phyloP scores from a whole-genome alignment of 805 yeast species.

The Kodamaea laetipori region DNA sequence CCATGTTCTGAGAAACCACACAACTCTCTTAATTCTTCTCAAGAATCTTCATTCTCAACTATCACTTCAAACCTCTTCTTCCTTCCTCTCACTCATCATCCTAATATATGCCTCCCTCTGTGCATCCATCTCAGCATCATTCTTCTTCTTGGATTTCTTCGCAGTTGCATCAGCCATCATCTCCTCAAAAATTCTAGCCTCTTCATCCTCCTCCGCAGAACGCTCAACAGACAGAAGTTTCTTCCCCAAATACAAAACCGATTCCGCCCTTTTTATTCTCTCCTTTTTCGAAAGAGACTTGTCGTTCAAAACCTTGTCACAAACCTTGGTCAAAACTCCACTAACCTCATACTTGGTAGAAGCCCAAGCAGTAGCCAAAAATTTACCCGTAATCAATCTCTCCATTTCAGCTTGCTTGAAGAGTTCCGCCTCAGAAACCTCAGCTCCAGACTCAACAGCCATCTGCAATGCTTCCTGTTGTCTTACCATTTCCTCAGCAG shows the following conservation, averaged over 20 bases:
- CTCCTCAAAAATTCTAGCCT: conserved; percentile 88
- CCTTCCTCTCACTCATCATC: not conserved
- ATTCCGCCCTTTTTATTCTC: conserved; percentile 77
- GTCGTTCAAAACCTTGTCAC: conserved; percentile 55
- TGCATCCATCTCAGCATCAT: conserved; percentile 2
- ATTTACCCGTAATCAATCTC: conserved; percentile 79
- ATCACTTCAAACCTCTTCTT: no score
- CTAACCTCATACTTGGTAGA: conserved; percentile 88
- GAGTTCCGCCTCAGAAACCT: conserved; percentile 36
- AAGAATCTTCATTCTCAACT: no score
- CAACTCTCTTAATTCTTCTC: no score
- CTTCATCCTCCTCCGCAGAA: conserved; percentile 88
- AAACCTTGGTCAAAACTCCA: conserved; percentile 77
- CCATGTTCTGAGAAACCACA: no score
- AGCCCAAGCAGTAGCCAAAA: conserved; percentile 93
- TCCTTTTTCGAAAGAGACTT: conserved; percentile 59
- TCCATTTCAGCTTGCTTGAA: conserved; percentile 68
- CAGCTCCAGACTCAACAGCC: conserved; percentile 30
- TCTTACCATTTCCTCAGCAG: conserved; percentile 66
- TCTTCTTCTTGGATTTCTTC: conserved; percentile 43
- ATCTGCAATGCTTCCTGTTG: conserved; percentile 55
- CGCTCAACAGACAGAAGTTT: conserved; percentile 68
- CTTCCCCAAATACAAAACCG: conserved; percentile 69
- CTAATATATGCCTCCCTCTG: conserved; percentile 2
- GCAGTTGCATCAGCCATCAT: conserved; percentile 81